These are phyloP conservation scores for Camellia granthamiana DNA, from an alignment of 148 eudicot genomes.

Conservation along the genomic window DNA sequence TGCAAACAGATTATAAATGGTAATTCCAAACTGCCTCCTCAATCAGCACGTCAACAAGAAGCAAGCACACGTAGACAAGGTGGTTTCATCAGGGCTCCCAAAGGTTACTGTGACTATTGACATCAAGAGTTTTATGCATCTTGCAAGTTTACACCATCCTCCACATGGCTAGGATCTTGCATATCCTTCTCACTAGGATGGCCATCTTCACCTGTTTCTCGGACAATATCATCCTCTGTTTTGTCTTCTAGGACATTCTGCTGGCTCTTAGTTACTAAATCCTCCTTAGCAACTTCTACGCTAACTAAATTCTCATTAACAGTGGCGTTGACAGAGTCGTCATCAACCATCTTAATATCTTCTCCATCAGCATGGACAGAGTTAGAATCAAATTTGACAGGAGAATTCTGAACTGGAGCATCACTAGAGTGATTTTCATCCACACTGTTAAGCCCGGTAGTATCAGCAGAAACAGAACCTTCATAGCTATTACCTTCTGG, in stretches of 20 bases:
- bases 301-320: conserved; percentile 12
- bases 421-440: not conserved
- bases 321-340: not conserved
- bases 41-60: not conserved
- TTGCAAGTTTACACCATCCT: not conserved
- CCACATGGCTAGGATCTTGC: not conserved
- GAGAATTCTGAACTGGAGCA: conserved; percentile 2
- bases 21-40: not conserved
- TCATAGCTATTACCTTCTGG: not conserved
- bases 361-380: conserved; percentile 6
- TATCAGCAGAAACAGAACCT: conserved; percentile 10
- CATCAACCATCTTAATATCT: conserved; percentile 7
- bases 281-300: conserved; percentile 4
- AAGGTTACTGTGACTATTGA: not conserved
- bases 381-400: not conserved
- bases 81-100: not conserved
- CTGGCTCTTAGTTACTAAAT: conserved; percentile 6
- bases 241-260: conserved; percentile 7
- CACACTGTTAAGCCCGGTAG: not conserved
- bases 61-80: not conserved
- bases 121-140: not conserved
- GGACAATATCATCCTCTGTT: not conserved
- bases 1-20: not conserved
- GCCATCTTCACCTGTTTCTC: conserved; percentile 5
- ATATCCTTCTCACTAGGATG: not conserved